phyloP scores from a whole-genome alignment of 257 asterid species.

The Ligustrum vulgare region DNA sequence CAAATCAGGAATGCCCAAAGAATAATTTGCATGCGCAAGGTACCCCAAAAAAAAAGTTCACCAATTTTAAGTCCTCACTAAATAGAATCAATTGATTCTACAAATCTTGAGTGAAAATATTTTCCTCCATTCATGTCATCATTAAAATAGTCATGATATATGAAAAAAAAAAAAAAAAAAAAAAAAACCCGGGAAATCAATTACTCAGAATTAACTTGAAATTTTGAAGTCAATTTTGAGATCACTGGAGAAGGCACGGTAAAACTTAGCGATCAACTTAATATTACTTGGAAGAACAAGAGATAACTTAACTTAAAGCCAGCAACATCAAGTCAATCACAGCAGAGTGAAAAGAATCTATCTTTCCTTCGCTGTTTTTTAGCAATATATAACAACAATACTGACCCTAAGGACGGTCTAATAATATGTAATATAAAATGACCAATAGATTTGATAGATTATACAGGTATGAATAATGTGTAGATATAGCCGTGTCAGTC shows the following conservation, averaged over 20 bases:
- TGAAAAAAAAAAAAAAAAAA: no score
- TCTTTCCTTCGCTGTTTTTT: neutral
- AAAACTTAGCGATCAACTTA: neutral
- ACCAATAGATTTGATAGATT: neutral
- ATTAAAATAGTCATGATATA: neutral
- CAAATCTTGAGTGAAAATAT: no score
- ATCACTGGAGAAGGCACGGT: neutral
- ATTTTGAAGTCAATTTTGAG: neutral
- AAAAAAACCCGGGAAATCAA: neutral
- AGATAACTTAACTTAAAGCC: neutral
- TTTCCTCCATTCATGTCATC: neutral
- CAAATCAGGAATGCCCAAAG: neutral
- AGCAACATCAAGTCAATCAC: slow-evolving; percentile 7
- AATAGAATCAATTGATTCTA: neutral
- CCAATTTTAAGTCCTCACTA: neutral
- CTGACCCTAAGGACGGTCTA: neutral
- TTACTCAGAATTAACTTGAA: neutral
- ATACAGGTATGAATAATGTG: neutral
- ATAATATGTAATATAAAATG: neutral
- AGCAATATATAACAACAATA: neutral
- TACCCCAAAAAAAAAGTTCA: neutral
- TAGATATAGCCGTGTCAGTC: neutral
- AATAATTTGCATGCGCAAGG: neutral
- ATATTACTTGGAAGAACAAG: neutral
- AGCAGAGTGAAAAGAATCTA: neutral